phyloP scores from a whole-genome alignment of 805 yeast species.

The Cyberlindnera amylophila region DNA sequence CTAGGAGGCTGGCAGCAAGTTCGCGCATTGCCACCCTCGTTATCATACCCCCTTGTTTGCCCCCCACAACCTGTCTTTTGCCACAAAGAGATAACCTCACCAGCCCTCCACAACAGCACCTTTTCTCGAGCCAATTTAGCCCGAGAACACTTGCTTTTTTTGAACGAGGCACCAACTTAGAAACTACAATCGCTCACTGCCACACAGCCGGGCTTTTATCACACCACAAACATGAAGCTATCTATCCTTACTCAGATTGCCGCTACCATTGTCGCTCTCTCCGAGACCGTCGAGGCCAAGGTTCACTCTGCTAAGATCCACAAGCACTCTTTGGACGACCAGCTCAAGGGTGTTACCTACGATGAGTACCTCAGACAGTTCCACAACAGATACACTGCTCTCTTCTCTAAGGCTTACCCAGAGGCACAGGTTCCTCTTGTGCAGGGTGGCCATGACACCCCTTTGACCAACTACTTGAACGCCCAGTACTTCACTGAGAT shows the following conservation, averaged over 20 bases:
- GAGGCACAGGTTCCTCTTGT: conserved; percentile 31
- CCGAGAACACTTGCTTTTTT: too few relatives aligned
- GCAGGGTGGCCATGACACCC: conserved; percentile 62
- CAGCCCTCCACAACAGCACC: not conserved
- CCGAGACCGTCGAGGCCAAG: conserved; percentile 49
- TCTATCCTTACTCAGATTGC: conserved; percentile 24
- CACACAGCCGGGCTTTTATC: not conserved
- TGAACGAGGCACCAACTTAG: too few relatives aligned
- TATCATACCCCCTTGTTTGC: not conserved
- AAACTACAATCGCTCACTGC: not conserved
- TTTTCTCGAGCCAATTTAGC: too few relatives aligned
- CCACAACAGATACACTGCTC: conserved; percentile 56
- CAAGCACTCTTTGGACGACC: conserved; percentile 55
- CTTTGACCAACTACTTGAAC: conserved; percentile 88
- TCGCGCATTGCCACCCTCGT: not conserved
- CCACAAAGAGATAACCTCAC: not conserved
- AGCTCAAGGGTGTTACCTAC: conserved; percentile 47
- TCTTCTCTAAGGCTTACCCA: conserved; percentile 44
- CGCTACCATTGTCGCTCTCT: conserved; percentile 26
- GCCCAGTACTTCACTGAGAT: conserved; percentile 97
- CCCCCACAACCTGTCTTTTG: conserved; percentile 1
- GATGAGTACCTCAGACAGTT: conserved; percentile 53
- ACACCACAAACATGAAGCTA: conserved; percentile 20
- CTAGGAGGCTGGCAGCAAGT: conserved; percentile 1
- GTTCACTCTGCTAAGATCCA: conserved; percentile 53